phyloP scores from a whole-genome alignment of 805 yeast species.

The Diddensiella caesifluorescens region DNA sequence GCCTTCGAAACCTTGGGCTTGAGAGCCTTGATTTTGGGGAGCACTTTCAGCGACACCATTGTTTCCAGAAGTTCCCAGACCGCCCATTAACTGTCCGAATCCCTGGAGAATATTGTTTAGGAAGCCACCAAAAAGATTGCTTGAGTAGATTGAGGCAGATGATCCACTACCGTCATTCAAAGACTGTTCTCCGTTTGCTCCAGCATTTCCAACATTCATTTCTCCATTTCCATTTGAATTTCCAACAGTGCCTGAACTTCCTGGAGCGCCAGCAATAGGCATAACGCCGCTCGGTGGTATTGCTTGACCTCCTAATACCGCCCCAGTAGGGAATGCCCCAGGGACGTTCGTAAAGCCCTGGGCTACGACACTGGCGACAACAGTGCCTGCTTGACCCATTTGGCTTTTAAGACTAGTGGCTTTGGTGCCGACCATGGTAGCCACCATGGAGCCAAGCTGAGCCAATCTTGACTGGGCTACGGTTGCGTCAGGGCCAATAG shows the following conservation, averaged over 20 bases:
- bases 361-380: constrained; percentile 1
- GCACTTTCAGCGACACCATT: no score
- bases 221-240: background rate
- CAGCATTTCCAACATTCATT: background rate
- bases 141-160: background rate
- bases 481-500: constrained; percentile 1
- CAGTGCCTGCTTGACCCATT: background rate
- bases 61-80: no score
- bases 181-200: background rate
- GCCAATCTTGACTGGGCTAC: background rate
- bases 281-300: no score
- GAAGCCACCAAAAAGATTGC: background rate
- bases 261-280: no score
- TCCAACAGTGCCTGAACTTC: no score
- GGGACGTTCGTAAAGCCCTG: background rate
- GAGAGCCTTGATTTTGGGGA: no score
- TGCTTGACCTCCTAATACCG: no score
- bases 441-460: background rate
- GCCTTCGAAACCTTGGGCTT: no score
- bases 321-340: no score
- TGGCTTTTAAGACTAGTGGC: background rate
- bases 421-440: constrained; percentile 1
- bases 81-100: background rate
- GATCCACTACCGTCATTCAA: background rate
- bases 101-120: background rate